phyloP scores from a whole-genome alignment of 192 early-diverging fungal genomes.

The Rhizophagus clarus region DNA sequence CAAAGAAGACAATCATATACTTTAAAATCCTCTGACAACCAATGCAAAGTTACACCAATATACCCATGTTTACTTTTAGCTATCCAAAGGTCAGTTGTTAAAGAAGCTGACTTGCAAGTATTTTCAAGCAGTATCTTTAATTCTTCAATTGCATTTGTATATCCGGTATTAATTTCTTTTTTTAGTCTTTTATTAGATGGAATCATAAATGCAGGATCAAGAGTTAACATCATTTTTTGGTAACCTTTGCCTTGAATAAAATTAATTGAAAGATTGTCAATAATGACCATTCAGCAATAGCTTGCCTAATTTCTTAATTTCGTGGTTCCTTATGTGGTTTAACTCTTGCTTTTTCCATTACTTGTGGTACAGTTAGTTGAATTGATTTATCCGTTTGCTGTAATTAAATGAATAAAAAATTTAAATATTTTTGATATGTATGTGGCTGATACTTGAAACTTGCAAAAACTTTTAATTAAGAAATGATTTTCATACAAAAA shows the following conservation, averaged over 20 bases:
- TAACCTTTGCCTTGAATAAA: not conserved
- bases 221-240: not conserved
- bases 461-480: not conserved
- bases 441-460: not conserved
- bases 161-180: not conserved
- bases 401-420: not conserved
- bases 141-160: not conserved
- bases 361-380: not conserved
- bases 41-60: not conserved
- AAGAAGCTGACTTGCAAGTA: not conserved
- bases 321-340: not conserved
- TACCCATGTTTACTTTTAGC: too few relatives aligned
- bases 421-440: not conserved
- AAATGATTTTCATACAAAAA: not conserved
- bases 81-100: too few relatives aligned
- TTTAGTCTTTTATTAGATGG: constrained; percentile 2
- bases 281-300: constrained; percentile 2
- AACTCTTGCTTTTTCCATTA: not conserved
- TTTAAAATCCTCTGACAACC: not conserved
- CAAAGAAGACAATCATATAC: constrained; percentile 6
- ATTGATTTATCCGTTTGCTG: not conserved
- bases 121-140: not conserved
- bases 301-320: constrained; percentile 14
- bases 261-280: not conserved
- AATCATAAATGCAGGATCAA: not conserved